Percentiles rank a stretch among this genome's conserved stretches.
Conservation (phyloP, 306 rosid species). For the Dicorynia guianensis region DNA sequence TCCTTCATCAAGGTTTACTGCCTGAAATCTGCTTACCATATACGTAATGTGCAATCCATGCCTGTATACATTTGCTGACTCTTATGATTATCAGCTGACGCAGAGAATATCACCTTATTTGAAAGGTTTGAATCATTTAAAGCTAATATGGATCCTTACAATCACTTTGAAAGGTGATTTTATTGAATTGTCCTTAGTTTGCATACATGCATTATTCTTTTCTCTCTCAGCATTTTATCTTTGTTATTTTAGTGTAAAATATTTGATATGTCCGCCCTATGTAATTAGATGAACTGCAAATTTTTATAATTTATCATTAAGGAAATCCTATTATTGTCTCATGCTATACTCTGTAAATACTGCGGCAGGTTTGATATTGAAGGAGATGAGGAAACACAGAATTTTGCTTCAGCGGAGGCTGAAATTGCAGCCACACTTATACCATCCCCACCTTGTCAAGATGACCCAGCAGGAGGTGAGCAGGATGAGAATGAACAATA, state of each 20-base stretch:
- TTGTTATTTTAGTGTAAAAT: conserved; percentile 1
- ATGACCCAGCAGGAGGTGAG: conserved; percentile 55
- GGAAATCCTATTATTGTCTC: not conserved
- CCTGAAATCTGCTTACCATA: conserved; percentile 28
- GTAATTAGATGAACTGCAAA: not conserved
- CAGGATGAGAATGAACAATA: not conserved
- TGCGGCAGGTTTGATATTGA: conserved; percentile 77
- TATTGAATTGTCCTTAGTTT: conserved; percentile 28
- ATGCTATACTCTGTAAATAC: conserved; percentile 15
- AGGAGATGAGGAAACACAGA: conserved; percentile 68
- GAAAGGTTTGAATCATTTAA: conserved; percentile 62
- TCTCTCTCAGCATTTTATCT: conserved; percentile 5
- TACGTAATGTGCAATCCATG: conserved; percentile 6
- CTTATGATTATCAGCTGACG: conserved; percentile 57
- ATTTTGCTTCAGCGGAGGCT: conserved; percentile 55
- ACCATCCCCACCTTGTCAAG: conserved; percentile 68
- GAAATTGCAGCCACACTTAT: conserved; percentile 47
- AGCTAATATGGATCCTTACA: conserved; percentile 45
- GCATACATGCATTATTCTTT: not conserved
- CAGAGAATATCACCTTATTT: conserved; percentile 68
- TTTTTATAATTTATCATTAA: conserved; percentile 19
- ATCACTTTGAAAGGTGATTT: conserved; percentile 74
- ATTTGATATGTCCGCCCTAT: not conserved
- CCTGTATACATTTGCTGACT: conserved; percentile 34
- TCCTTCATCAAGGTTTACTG: conserved; percentile 70